Evolutionary conservation across 2,329 filamentous ascomycete genomes (phyloP), one percentile per base, ranked within the genome.

Genomic region (Trichoderma brevicompactum): DNA sequence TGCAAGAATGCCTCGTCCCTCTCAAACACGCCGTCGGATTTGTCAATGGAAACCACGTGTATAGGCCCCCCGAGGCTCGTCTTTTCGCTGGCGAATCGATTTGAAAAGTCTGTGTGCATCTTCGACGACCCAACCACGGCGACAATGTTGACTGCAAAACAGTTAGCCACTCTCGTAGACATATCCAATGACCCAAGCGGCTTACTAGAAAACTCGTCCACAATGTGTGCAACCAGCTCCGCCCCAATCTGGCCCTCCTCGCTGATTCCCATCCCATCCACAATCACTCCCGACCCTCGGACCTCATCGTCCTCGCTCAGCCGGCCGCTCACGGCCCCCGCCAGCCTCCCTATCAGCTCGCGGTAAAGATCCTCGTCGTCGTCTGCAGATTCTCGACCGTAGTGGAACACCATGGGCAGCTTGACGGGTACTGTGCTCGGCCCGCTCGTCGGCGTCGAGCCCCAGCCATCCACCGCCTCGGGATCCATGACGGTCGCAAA

Each of bases 351-450:
- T 28, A 92, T 81, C 67, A 97, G 79, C 12, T 89, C 85, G 73
- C 87, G 90, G 79, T 91, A 98, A 49, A 94, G 79, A 40, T 82
- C 84, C 0, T 85, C 82, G 67, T 92, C 90, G 56, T 92, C 90
- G 70, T 92, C 89, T 0, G 92, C 86, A 68, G 83, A 87, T 60
- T 86, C 83, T 68, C 90, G 82, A 15, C 95, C 94, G 76, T 92
- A 96, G 77, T 93, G 92, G 75, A 97, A 96, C 34, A 94, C 92
- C 62, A 99, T 80, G 5, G 95, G 95, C 71, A 97, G 83, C 81
- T 97, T 98, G 60, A 97, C 92, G 0, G 94, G 94, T 17, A 96
- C 88, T 0, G 89, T 86, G 70, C 90, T 95, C 0, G 95, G 94
- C 0, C 94, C 95, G 69, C 91, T 96, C 72, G 94, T 96, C 0